Conservation (phyloP, 768 basidiomycete genomes). For the Saitozyma sp. region DNA sequence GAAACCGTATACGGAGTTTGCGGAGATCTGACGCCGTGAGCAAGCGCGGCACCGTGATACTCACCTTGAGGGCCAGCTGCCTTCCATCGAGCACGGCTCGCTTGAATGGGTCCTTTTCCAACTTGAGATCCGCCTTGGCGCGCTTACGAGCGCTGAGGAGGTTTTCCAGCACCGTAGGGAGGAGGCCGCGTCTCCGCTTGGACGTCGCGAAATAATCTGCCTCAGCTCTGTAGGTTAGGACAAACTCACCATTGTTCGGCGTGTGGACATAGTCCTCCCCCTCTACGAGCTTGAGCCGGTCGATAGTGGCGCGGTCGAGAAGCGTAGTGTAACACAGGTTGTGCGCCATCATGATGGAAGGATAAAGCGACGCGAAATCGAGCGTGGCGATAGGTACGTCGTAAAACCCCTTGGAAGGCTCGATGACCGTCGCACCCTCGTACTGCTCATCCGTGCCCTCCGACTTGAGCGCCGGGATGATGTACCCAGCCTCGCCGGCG, state of each 20-base stretch:
- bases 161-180: constrained; percentile 91
- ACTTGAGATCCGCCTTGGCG: constrained; percentile 93
- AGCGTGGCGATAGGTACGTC: constrained; percentile 95
- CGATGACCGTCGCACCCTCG: constrained; percentile 98
- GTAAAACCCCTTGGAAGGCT: constrained; percentile 93
- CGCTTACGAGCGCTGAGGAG: constrained; percentile 89
- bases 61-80: constrained; percentile 90
- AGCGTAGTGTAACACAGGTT: constrained; percentile 97
- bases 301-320: constrained; percentile 75
- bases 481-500: constrained; percentile 85
- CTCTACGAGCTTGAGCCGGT: constrained; percentile 72
- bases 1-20: constrained; percentile 98
- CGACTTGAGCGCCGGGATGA: constrained; percentile 78
- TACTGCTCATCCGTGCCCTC: constrained; percentile 96
- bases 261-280: constrained; percentile 91
- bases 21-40: constrained; percentile 73
- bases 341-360: constrained; percentile 99
- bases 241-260: constrained; percentile 80
- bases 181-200: constrained; percentile 74
- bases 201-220: constrained; percentile 81
- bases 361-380: constrained; percentile 97
- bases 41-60: constrained; percentile 7
- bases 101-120: constrained; percentile 94
- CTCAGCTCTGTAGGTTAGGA: background rate
- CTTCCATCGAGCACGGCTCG: constrained; percentile 96